These are phyloP conservation scores for Pisolithus marmoratus DNA, from an alignment of 768 basidiomycete species.

Conservation along the genomic window DNA sequence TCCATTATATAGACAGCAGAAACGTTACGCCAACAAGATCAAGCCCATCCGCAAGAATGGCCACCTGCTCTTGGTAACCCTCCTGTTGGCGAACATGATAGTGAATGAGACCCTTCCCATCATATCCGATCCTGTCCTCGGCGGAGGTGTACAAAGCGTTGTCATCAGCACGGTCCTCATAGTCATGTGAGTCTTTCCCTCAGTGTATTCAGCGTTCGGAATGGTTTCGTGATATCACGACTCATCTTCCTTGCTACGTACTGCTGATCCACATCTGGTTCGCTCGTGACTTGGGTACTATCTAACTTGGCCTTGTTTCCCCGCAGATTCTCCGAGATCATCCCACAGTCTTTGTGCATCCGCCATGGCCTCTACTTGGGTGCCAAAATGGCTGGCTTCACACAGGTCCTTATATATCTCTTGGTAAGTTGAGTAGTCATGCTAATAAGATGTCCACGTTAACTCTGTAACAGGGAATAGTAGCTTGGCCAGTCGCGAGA, in stretches of 20 bases:
- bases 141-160: slow-evolving; percentile 73
- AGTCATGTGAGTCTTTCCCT: slow-evolving; percentile 62
- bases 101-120: slow-evolving; percentile 85
- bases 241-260: background rate
- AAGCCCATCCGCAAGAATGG: slow-evolving; percentile 82
- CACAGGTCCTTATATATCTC: slow-evolving; percentile 59
- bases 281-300: background rate
- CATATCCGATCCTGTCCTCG: slow-evolving; percentile 73
- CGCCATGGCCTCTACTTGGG: slow-evolving; percentile 87
- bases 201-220: background rate
- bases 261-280: background rate
- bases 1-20: slow-evolving; percentile 56
- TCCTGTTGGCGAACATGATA: slow-evolving; percentile 87
- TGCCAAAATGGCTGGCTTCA: slow-evolving; percentile 76
- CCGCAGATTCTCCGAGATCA: slow-evolving; percentile 86
- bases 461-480: slow-evolving; percentile 43
- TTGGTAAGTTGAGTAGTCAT: slow-evolving; percentile 40
- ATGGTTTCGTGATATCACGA: background rate
- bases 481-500: slow-evolving; percentile 86
- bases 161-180: slow-evolving; percentile 80
- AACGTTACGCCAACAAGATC: slow-evolving; percentile 77
- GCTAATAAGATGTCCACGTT: background rate
- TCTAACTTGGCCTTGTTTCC: slow-evolving; percentile 5
- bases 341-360: slow-evolving; percentile 89
- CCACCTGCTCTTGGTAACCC: slow-evolving; percentile 75